A percentile compares a stretch with the other conserved stretches of the same genome.
Evolutionary conservation across 2,329 filamentous ascomycete species (phyloP).

Genomic region (Cladophialophora exuberans): DNA sequence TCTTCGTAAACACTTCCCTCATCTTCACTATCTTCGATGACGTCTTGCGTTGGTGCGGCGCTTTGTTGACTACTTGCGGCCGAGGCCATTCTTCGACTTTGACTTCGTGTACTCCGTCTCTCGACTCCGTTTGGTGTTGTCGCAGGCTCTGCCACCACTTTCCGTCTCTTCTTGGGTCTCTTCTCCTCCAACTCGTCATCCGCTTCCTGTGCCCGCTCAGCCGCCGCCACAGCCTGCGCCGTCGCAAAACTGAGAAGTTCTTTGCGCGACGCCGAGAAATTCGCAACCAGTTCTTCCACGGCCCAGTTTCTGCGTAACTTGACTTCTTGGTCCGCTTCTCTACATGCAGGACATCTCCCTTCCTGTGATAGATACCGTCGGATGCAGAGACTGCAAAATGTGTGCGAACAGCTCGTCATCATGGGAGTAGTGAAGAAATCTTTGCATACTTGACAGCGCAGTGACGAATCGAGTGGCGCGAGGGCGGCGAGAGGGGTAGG

Average conservation of each 20-base stretch:
- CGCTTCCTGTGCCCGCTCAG: constrained; percentile 29
- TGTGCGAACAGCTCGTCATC: constrained; percentile 92
- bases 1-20: constrained; percentile 37
- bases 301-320: constrained; percentile 84
- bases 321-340: constrained; percentile 76
- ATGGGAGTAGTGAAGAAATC: constrained; percentile 95
- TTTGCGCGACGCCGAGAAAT: constrained; percentile 69
- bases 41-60: constrained; percentile 32
- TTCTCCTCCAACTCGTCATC: constrained; percentile 36
- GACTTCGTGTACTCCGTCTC: constrained; percentile 56
- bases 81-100: constrained; percentile 50
- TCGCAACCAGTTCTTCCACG: constrained; percentile 80
- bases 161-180: constrained; percentile 38
- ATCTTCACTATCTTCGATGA: constrained; percentile 47
- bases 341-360: constrained; percentile 85
- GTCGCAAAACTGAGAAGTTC: constrained; percentile 67
- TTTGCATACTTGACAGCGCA: constrained; percentile 97
- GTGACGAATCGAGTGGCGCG: constrained; percentile 70
- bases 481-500: constrained; percentile 49
- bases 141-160: constrained; percentile 14
- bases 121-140: constrained; percentile 36
- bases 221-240: constrained; percentile 58
- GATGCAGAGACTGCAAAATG: constrained; percentile 96
- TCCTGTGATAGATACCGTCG: constrained; percentile 80
- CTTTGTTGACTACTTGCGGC: constrained; percentile 38